These are phyloP conservation scores for Rehmannia glutinosa DNA, from an alignment of 257 asterid species.

Conservation along the genomic window DNA sequence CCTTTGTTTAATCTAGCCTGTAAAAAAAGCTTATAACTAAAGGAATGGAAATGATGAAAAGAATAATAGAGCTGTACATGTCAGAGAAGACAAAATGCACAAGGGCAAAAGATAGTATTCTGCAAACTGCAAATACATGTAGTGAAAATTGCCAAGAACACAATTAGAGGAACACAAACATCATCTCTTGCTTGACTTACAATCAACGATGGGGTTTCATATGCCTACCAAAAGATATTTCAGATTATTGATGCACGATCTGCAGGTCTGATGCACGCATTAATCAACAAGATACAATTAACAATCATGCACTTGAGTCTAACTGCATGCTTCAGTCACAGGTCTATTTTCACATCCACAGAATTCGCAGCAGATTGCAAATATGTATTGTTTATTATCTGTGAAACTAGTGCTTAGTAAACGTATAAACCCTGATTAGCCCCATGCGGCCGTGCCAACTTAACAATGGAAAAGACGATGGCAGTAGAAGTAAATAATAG, in stretches of 20 bases:
- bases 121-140: neutral
- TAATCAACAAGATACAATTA: too few species aligned
- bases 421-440: conserved; percentile 7
- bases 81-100: conserved; percentile 3
- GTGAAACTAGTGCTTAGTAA: conserved; percentile 9
- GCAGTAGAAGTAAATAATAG: conserved; percentile 4
- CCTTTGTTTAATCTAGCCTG: conserved; percentile 84
- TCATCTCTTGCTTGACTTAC: conserved; percentile 11
- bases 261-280: neutral
- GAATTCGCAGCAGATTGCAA: conserved; percentile 3
- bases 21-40: conserved; percentile 14
- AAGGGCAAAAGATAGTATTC: neutral
- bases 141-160: neutral
- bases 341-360: conserved; percentile 6
- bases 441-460: conserved; percentile 11
- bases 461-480: conserved; percentile 8
- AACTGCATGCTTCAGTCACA: conserved; percentile 6
- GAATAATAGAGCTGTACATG: neutral
- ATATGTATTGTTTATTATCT: neutral
- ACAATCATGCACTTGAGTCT: neutral
- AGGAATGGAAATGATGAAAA: neutral
- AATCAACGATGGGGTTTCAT: conserved; percentile 2
- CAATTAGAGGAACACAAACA: neutral
- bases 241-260: conserved; percentile 8
- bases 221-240: conserved; percentile 5